Base-by-base conservation (phyloP, 768 basidiomycete species). In the Leccinum imitatum region DNA sequence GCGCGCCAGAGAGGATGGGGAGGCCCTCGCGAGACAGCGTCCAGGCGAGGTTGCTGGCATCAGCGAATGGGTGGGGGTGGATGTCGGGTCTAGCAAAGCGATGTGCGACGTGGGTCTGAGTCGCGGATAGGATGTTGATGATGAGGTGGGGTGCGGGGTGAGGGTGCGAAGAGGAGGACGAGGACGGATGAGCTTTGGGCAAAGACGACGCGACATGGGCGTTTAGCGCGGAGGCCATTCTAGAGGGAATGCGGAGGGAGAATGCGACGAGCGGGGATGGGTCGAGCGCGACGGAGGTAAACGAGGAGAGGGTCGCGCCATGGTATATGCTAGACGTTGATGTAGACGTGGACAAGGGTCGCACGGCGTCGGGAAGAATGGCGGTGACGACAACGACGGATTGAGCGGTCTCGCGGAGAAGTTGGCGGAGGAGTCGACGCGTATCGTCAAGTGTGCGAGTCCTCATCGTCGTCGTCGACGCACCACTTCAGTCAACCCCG, bases 231-330 rank as follows among this genome's bases (percentile, higher is more conserved):
- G 79, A 75, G 1, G 94, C 93, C 85, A 96, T 91, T 4, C 93
- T 82, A 1, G 94, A 96, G 4, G 95, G 95, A 17, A 93, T 80
- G 35, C 93, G 89, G 19, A 98, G 81, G 17, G 94, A 89, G 72
- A 98, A 98, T 0, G 93, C 83, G 67, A 98, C 83, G 58, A 97
- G 83, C 0, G 95, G 93, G 64, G 86, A 78, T 2, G 95, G 95
- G 64, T 93, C 85, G 80, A 98, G 85, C 3, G 95, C 86, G 68
- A 98, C 86, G 30, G 93, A 94, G 21, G 93, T 86, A 71, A 98
- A 94, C 1, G 94, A 96, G 9, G 95, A 95, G 33, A 98, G 80
- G 1, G 95, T 98, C 21, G 94, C 93, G 64, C 95, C 95, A 73
- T 97, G 95, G 67, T 83, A 93, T 10, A 59, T 64, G 7, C 37